phyloP scores from a whole-genome alignment of 2,329 filamentous ascomycete genomes.

The Lasiodiplodia gonubiensis region DNA sequence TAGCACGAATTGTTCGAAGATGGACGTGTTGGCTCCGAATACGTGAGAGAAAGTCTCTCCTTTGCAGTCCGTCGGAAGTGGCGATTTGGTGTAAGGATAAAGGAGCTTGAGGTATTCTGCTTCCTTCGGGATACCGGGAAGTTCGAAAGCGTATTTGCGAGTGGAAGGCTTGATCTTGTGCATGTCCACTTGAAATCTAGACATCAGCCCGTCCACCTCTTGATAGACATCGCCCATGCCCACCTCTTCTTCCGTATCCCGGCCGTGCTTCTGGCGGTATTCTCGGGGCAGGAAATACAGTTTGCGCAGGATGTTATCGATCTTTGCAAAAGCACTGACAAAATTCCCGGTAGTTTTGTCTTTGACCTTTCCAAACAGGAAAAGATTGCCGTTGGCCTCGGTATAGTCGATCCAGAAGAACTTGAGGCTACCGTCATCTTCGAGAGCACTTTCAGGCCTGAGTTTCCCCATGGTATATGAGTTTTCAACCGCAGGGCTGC shows the following conservation, averaged over 20 bases:
- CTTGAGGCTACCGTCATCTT: conserved; percentile 86
- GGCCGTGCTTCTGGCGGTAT: conserved; percentile 62
- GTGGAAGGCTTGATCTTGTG: conserved; percentile 92
- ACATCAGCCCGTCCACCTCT: conserved; percentile 89
- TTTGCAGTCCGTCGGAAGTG: conserved; percentile 70
- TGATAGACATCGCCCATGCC: conserved; percentile 88
- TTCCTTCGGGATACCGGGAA: conserved; percentile 85
- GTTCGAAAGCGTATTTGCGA: conserved; percentile 94
- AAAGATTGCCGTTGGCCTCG: conserved; percentile 88
- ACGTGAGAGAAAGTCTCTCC: conserved; percentile 94
- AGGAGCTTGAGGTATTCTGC: conserved; percentile 92
- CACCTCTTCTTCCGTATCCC: conserved; percentile 76
- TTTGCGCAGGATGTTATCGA: conserved; percentile 92
- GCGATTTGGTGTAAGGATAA: conserved; percentile 87
- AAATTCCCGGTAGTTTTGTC: conserved; percentile 81
- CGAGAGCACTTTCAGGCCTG: conserved; percentile 81
- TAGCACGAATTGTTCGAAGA: conserved; percentile 97
- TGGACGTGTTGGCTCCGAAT: conserved; percentile 88
- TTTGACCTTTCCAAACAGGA: conserved; percentile 93
- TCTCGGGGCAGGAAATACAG: conserved; percentile 90
- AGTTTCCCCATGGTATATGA: conserved; percentile 76
- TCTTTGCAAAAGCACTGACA: conserved; percentile 92
- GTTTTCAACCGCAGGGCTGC: conserved; percentile 69
- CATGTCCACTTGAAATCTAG: conserved; percentile 80
- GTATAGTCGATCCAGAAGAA: conserved; percentile 99